A percentile compares a stretch with the other conserved stretches of the same genome.
phyloP scores from a whole-genome alignment of 2,329 filamentous ascomycete genomes.

The Aurifilum marmelostoma region DNA sequence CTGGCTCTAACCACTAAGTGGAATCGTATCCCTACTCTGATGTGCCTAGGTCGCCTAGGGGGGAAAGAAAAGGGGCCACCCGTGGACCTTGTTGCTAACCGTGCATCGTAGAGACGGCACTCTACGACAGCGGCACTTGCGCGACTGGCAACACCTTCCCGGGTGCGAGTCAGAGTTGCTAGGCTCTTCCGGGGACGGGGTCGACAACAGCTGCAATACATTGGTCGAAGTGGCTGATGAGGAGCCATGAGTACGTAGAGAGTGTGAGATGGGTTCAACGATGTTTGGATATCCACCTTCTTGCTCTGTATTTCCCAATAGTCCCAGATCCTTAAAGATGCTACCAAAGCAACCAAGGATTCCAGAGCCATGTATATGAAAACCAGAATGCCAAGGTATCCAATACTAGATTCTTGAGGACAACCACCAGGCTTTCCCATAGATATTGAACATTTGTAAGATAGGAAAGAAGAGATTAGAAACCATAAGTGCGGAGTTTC shows the following conservation, averaged over 20 bases:
- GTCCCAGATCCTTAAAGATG: no score
- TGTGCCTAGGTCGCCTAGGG: no score
- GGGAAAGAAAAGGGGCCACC: neutral
- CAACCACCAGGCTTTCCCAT: neutral
- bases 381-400: neutral
- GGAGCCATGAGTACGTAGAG: neutral
- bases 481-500: neutral
- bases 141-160: neutral
- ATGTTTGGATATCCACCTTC: neutral
- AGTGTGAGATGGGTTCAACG: neutral
- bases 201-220: neutral
- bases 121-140: neutral
- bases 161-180: neutral
- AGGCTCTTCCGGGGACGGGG: neutral
- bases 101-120: neutral
- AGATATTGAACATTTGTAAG: neutral
- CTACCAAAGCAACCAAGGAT: neutral
- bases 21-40: neutral
- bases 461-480: neutral
- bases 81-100: neutral
- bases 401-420: neutral
- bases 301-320: neutral
- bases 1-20: slow-evolving; percentile 34
- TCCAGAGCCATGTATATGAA: neutral
- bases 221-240: neutral